These are phyloP conservation scores for Fusarium foetens DNA, from an alignment of 2,329 filamentous ascomycete species.

Conservation along the genomic window DNA sequence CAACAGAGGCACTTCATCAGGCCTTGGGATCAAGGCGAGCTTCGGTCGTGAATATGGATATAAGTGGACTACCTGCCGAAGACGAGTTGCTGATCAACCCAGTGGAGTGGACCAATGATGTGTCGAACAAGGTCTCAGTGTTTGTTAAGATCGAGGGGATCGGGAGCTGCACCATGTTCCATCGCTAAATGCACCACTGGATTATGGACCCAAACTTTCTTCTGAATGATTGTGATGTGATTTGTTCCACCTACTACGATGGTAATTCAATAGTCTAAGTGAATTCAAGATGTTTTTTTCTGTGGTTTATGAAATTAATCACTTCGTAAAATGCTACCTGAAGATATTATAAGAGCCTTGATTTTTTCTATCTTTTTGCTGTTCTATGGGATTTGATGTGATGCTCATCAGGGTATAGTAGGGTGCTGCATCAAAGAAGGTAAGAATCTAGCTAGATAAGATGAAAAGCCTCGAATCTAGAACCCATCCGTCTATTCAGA, in stretches of 20 bases:
- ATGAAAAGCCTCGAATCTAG: slow-evolving; percentile 21
- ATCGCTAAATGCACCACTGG: neutral
- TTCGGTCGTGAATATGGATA: neutral
- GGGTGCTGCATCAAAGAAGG: slow-evolving; percentile 35
- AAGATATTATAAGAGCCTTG: slow-evolving; percentile 9
- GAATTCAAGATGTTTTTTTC: no score
- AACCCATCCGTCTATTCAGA: slow-evolving; percentile 26
- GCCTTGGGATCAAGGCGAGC: neutral
- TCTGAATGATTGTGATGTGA: neutral
- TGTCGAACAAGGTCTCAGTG: neutral
- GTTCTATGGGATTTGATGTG: slow-evolving; percentile 40
- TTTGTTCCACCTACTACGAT: no score
- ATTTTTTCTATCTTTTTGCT: slow-evolving; percentile 28
- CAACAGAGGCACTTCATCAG: slow-evolving; percentile 1
- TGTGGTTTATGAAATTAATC: neutral
- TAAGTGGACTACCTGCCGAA: neutral
- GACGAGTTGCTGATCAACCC: neutral
- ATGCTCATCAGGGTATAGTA: slow-evolving; percentile 49
- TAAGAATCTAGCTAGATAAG: slow-evolving; percentile 27
- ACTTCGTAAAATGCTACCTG: neutral
- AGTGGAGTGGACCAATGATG: neutral
- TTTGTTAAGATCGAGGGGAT: neutral
- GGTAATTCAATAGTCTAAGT: no score
- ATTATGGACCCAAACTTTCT: neutral
- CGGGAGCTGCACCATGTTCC: neutral